Conservation (phyloP, 2,329 filamentous ascomycete genomes). For the Colletotrichum spaethianum region DNA sequence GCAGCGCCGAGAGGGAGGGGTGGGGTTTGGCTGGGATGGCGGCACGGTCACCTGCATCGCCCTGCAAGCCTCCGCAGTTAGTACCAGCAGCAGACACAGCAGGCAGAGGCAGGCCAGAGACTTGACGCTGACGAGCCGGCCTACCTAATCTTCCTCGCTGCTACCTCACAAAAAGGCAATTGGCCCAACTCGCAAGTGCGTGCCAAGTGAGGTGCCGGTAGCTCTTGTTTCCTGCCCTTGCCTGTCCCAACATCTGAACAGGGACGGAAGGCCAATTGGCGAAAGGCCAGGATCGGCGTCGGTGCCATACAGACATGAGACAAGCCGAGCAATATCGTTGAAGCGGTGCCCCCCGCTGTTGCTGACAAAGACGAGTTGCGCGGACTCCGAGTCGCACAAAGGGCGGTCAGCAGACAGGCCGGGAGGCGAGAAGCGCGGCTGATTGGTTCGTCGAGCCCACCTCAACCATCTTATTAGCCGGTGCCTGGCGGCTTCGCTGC, state of each 20-base stretch:
- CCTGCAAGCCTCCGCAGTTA: constrained; percentile 26
- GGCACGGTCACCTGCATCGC: constrained; percentile 38
- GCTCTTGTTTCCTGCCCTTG: not conserved
- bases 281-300: not conserved
- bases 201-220: not conserved
- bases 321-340: constrained; percentile 26
- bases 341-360: constrained; percentile 11
- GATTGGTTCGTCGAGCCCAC: constrained; percentile 1
- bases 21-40: constrained; percentile 24
- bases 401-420: constrained; percentile 19
- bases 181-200: not conserved
- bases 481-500: not conserved
- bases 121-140: not conserved
- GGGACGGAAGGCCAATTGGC: constrained; percentile 1
- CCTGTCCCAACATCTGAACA: constrained; percentile 26
- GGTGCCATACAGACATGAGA: constrained; percentile 29
- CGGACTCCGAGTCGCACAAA: not conserved
- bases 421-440: not conserved
- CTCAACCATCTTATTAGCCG: not conserved
- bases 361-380: not conserved
- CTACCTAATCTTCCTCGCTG: constrained; percentile 5
- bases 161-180: not conserved
- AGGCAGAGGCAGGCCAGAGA: not conserved
- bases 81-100: constrained; percentile 7
- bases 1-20: constrained; percentile 14